These are phyloP conservation scores for Kwoniella botswanensis DNA, from an alignment of 768 basidiomycete species.

Conservation along the genomic window DNA sequence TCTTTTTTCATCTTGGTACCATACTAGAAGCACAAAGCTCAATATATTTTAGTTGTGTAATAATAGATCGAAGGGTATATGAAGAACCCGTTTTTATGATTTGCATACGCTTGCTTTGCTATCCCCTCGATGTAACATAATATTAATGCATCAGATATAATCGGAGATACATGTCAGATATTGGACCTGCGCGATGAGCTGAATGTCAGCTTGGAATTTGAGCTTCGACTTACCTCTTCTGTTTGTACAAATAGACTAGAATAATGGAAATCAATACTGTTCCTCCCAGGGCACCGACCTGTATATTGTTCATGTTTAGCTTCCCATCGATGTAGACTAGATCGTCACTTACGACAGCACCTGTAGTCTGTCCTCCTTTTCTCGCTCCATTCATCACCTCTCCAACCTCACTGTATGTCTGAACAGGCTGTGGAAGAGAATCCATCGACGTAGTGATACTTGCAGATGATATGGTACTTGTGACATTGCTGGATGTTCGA, in stretches of 20 bases:
- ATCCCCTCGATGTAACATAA: neutral
- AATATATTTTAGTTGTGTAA: conserved; percentile 9
- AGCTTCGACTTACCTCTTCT: neutral
- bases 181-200: neutral
- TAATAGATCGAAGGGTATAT: neutral
- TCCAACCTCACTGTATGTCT: conserved; percentile 1
- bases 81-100: neutral
- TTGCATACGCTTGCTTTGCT: neutral
- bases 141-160: neutral
- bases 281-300: neutral
- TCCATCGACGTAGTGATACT: neutral
- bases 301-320: neutral
- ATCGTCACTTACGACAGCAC: neutral
- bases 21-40: neutral
- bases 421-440: neutral
- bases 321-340: neutral
- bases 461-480: neutral
- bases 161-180: neutral
- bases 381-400: neutral
- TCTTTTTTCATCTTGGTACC: neutral
- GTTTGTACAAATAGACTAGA: neutral
- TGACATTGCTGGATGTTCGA: no score
- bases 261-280: neutral
- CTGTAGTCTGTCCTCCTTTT: neutral
- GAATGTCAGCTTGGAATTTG: neutral